A percentile compares a stretch with the other conserved stretches of the same genome.
phyloP scores from a whole-genome alignment of 805 yeast species.

The Starmerella vaccinii region DNA sequence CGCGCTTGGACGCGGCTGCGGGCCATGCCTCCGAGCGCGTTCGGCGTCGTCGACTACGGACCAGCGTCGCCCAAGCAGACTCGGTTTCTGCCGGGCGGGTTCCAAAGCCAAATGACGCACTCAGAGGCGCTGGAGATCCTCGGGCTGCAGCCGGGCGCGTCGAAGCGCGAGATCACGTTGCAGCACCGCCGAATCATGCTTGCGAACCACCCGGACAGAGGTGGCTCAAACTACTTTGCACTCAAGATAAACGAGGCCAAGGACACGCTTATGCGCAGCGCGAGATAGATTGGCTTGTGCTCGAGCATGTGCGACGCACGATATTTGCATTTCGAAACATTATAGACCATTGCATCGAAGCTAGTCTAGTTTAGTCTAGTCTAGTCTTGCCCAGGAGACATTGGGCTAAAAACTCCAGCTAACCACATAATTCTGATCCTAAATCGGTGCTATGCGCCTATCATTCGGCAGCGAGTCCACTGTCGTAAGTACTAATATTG shows the following conservation, averaged over 20 bases:
- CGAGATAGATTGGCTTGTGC: background rate
- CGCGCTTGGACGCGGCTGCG: slow-evolving; percentile 28
- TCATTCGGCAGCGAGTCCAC: too few species aligned
- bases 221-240: slow-evolving; percentile 83
- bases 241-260: slow-evolving; percentile 82
- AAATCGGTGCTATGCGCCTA: too few species aligned
- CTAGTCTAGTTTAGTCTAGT: too few species aligned
- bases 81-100: slow-evolving; percentile 31
- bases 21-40: slow-evolving; percentile 28
- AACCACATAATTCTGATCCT: too few species aligned
- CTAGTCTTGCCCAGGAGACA: too few species aligned
- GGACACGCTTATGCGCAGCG: slow-evolving; percentile 12
- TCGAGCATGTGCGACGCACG: too few species aligned
- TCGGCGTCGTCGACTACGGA: slow-evolving; percentile 22
- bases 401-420: too few species aligned
- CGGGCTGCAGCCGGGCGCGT: slow-evolving; percentile 32
- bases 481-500: too few species aligned
- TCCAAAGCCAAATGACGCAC: slow-evolving; percentile 37
- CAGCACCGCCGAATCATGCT: slow-evolving; percentile 77
- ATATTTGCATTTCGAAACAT: too few species aligned
- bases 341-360: too few species aligned
- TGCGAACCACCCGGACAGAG: slow-evolving; percentile 88
- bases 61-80: slow-evolving; percentile 4
- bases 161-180: slow-evolving; percentile 54
- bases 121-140: slow-evolving; percentile 45